A percentile compares a stretch with the other conserved stretches of the same genome.
These are phyloP conservation scores for Wickerhamomyces mucosus DNA, from an alignment of 805 yeast genomes.

Conservation along the genomic window DNA sequence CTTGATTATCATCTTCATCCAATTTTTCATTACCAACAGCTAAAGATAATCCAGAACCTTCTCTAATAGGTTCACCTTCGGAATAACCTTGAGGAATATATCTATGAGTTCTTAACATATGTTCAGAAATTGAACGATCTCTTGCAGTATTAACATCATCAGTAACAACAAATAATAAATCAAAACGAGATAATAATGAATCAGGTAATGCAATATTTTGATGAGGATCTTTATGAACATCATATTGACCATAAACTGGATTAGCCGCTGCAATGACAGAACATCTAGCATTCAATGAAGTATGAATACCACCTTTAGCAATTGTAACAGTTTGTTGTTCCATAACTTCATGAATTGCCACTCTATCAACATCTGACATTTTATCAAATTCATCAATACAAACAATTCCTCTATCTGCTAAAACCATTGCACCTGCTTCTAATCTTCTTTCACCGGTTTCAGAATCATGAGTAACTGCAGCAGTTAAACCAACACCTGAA, in stretches of 20 bases:
- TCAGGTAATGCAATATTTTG: slow-evolving; percentile 95
- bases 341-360: slow-evolving; percentile 99
- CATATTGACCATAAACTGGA: slow-evolving; percentile 95
- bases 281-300: slow-evolving; percentile 92
- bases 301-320: slow-evolving; percentile 97
- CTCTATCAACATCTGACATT: slow-evolving; percentile 94
- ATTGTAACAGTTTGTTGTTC: slow-evolving; percentile 98
- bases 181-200: slow-evolving; percentile 93
- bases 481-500: slow-evolving; percentile 99
- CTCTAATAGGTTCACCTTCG: slow-evolving; percentile 92
- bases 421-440: slow-evolving; percentile 99
- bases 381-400: slow-evolving; percentile 99
- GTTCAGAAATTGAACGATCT: slow-evolving; percentile 87
- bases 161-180: slow-evolving; percentile 87
- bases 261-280: slow-evolving; percentile 97
- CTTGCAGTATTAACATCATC: slow-evolving; percentile 83
- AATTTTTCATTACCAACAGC: slow-evolving; percentile 69
- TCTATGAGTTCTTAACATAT: slow-evolving; percentile 89
- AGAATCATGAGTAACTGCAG: slow-evolving; percentile 92
- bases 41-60: slow-evolving; percentile 55
- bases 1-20: slow-evolving; percentile 38
- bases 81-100: slow-evolving; percentile 78
- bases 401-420: slow-evolving; percentile 94
- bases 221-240: slow-evolving; percentile 91
- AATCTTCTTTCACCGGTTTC: slow-evolving; percentile 95